Evolutionary conservation across 768 basidiomycete species (phyloP).

Genomic region (Macrolepiota albuminosa): DNA sequence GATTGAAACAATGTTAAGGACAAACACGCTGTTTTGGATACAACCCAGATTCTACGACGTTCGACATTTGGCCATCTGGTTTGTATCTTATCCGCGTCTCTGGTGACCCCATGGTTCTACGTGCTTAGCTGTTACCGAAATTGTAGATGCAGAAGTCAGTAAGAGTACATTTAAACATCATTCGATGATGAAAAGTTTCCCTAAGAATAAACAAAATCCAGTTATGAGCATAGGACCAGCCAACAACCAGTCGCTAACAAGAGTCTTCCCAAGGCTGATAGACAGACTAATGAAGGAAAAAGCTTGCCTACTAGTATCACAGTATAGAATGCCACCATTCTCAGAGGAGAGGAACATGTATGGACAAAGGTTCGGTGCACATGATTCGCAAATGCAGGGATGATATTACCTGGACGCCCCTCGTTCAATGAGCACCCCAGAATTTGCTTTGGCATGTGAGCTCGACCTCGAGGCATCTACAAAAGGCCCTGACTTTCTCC

Average conservation of each 20-base stretch:
- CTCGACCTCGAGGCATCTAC: slow-evolving; percentile 25
- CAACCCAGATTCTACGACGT: background rate
- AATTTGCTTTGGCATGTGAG: slow-evolving; percentile 21
- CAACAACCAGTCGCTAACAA: background rate
- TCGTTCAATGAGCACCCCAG: slow-evolving; percentile 28
- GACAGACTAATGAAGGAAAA: background rate
- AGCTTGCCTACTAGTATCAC: background rate
- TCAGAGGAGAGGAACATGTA: background rate
- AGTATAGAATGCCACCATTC: background rate
- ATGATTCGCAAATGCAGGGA: slow-evolving; percentile 19
- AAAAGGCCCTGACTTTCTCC: slow-evolving; percentile 20
- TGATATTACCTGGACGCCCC: slow-evolving; percentile 15
- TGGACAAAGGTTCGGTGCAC: slow-evolving; percentile 9
- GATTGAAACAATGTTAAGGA: background rate
- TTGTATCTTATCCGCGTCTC: background rate
- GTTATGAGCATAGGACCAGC: background rate
- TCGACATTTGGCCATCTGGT: background rate
- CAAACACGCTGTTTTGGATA: background rate
- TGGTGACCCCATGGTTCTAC: background rate
- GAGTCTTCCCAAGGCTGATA: background rate
- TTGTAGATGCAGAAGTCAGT: background rate
- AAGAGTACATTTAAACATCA: background rate
- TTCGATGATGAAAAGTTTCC: background rate
- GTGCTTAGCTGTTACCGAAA: background rate
- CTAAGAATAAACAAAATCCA: background rate